Evolutionary conservation across 495 filamentous ascomycete species (phyloP).

Genomic region (Penicillium paxilli): DNA sequence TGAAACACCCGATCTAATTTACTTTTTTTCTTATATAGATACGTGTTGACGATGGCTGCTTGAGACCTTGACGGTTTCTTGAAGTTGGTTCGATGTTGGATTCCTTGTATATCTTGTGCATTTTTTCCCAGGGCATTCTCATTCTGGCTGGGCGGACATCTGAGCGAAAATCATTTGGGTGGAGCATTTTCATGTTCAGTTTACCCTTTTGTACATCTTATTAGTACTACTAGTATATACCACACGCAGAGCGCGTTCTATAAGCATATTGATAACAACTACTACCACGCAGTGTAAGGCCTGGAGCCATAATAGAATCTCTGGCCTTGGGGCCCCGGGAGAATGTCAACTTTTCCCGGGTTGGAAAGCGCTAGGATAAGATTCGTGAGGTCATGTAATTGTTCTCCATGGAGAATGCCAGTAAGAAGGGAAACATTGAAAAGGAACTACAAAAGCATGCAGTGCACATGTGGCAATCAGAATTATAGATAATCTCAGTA

Average conservation of each 20-base stretch:
- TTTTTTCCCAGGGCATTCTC: background rate
- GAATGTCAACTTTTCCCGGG: background rate
- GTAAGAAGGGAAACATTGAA: background rate
- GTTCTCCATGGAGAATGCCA: no score
- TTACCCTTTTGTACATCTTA: background rate
- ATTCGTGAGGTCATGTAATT: no score
- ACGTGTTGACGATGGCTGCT: slow-evolving; percentile 39
- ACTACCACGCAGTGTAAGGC: no score
- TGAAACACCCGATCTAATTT: slow-evolving; percentile 6
- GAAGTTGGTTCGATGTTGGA: background rate
- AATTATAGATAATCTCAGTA: background rate
- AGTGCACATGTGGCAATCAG: background rate
- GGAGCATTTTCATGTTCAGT: background rate
- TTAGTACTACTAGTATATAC: no score
- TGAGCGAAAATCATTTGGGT: background rate
- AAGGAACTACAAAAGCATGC: background rate
- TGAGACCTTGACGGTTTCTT: no score
- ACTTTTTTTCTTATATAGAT: slow-evolving; percentile 16
- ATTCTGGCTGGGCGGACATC: background rate
- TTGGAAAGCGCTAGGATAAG: no score
- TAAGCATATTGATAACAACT: no score
- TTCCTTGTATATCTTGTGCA: background rate
- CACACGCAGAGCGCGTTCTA: no score
- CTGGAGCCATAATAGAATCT: no score
- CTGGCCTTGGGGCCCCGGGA: no score